Evolutionary conservation across 345 rosid species (phyloP).

Genomic region (Citrus unshiu): DNA sequence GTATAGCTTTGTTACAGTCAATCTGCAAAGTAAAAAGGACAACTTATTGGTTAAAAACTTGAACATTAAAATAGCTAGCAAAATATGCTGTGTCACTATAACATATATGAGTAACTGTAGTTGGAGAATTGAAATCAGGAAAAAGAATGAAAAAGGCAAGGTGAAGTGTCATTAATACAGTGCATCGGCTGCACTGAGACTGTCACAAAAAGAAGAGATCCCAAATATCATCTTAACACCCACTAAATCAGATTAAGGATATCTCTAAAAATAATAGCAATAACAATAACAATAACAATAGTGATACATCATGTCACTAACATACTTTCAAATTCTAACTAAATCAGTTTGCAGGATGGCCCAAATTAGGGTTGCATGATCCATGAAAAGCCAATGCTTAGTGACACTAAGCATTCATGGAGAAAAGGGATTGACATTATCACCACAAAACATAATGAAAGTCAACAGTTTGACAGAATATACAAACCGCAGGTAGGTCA

Average conservation of each 20-base stretch:
- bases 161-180: background rate
- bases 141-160: background rate
- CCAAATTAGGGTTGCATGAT: background rate
- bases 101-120: background rate
- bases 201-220: background rate
- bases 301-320: background rate
- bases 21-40: constrained; percentile 47
- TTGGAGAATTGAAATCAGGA: background rate
- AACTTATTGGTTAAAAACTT: constrained; percentile 14
- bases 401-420: background rate
- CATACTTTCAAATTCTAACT: background rate
- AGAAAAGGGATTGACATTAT: background rate
- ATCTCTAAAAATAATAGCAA: background rate
- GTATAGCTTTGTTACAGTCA: constrained; percentile 86
- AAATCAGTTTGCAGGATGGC: background rate
- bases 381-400: background rate
- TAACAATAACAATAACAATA: background rate
- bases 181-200: background rate
- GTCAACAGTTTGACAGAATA: constrained; percentile 2
- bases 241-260: background rate
- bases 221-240: background rate
- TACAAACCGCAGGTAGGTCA: constrained; percentile 89
- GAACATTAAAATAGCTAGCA: constrained; percentile 6
- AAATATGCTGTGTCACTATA: background rate
- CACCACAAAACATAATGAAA: background rate